phyloP scores from a whole-genome alignment of 352 stramenopile species.

The Globisporangium yorkense region DNA sequence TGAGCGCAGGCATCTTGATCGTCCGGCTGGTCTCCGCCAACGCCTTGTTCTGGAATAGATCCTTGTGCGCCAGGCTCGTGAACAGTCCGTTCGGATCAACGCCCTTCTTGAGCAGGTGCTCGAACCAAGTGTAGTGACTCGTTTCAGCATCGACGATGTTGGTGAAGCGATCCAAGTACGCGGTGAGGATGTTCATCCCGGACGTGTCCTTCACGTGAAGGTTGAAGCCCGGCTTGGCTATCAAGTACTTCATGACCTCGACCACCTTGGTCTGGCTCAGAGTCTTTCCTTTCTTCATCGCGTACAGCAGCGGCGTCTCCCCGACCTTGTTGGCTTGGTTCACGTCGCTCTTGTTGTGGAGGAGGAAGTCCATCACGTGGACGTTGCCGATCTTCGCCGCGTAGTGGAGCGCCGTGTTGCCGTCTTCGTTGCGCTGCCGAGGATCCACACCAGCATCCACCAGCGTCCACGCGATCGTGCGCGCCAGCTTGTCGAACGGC shows the following conservation, averaged over 20 bases:
- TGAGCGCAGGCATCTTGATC: constrained; percentile 30
- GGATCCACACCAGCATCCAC: constrained; percentile 43
- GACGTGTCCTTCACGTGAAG: constrained; percentile 34
- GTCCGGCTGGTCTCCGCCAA: constrained; percentile 18
- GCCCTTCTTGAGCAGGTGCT: constrained; percentile 51
- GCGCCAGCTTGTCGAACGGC: constrained; percentile 47
- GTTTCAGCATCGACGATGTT: constrained; percentile 17
- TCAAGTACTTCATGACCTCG: constrained; percentile 42
- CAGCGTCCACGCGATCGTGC: constrained; percentile 60
- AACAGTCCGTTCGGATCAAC: constrained; percentile 47
- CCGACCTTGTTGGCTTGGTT: constrained; percentile 36
- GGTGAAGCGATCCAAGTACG: constrained; percentile 54
- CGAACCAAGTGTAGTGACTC: constrained; percentile 34
- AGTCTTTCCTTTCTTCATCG: constrained; percentile 38
- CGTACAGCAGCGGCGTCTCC: constrained; percentile 50
- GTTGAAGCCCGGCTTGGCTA: constrained; percentile 26
- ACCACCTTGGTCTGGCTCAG: constrained; percentile 17
- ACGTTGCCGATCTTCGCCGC: constrained; percentile 45
- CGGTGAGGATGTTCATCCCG: constrained; percentile 43
- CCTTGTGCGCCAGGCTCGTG: constrained; percentile 15
- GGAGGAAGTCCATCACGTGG: constrained; percentile 66
- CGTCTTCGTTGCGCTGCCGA: constrained; percentile 20
- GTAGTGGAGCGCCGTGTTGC: constrained; percentile 55
- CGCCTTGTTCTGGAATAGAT: constrained; percentile 38
- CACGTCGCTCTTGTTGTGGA: constrained; percentile 43